phyloP scores from a whole-genome alignment of 148 eudicot species.

The Chenopodium quinoa region DNA sequence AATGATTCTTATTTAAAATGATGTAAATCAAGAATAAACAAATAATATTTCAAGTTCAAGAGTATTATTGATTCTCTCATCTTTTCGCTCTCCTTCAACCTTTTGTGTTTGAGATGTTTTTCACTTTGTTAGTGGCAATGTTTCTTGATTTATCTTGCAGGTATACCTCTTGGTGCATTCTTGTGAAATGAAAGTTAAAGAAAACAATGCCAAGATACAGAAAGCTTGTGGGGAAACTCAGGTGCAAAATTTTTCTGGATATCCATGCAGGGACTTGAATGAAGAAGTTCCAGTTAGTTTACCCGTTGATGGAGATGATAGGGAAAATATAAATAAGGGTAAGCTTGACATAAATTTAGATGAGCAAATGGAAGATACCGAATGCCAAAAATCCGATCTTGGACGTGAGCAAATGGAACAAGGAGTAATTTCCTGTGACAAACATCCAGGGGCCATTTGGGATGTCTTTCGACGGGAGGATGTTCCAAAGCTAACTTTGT shows the following conservation, averaged over 20 bases:
- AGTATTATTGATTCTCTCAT: background rate
- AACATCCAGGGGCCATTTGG: constrained; percentile 72
- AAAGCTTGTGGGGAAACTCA: constrained; percentile 36
- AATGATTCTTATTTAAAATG: background rate
- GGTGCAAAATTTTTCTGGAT: constrained; percentile 30
- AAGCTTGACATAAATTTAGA: constrained; percentile 39
- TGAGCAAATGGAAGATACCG: constrained; percentile 38
- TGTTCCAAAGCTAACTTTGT: constrained; percentile 66
- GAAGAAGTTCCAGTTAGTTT: constrained; percentile 29
- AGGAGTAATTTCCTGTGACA: constrained; percentile 24
- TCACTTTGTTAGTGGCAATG: background rate
- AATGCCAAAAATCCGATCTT: constrained; percentile 27
- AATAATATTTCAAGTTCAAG: background rate
- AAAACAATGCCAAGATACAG: constrained; percentile 36
- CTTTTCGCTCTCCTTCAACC: background rate
- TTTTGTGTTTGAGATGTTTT: constrained; percentile 2
- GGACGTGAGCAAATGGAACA: constrained; percentile 35
- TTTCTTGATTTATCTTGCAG: constrained; percentile 31
- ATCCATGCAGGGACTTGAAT: constrained; percentile 36
- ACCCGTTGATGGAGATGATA: constrained; percentile 34
- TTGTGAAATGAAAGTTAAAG: constrained; percentile 51
- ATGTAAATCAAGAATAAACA: background rate
- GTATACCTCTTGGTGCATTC: constrained; percentile 87
- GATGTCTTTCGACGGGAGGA: constrained; percentile 88
- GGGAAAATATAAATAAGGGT: constrained; percentile 32